phyloP scores from a whole-genome alignment of 2,329 filamentous ascomycete species.

The Diaporthe aspalathi region DNA sequence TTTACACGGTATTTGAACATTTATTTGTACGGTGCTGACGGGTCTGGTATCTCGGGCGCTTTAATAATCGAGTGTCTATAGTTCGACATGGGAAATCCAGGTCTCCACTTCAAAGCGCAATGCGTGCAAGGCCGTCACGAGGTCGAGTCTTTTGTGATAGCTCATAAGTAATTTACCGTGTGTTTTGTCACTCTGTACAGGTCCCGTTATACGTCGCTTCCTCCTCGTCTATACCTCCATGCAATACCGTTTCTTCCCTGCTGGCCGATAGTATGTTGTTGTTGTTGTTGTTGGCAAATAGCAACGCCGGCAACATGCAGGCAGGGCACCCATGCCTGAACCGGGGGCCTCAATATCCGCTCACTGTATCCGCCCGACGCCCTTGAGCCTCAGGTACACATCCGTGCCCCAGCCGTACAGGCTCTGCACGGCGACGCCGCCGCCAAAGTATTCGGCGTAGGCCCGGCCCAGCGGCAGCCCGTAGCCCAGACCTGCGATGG shows the following conservation, averaged over 20 bases:
- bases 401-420: conserved; percentile 91
- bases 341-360: neutral
- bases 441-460: conserved; percentile 98
- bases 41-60: conserved; percentile 19
- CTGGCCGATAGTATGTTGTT: neutral
- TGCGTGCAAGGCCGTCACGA: conserved; percentile 19
- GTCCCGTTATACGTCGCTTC: neutral
- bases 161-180: conserved; percentile 31
- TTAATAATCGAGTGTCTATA: conserved; percentile 31
- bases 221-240: neutral
- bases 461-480: conserved; percentile 90
- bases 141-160: neutral
- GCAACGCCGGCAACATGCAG: neutral
- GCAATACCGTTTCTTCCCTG: neutral
- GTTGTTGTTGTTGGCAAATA: too few species aligned
- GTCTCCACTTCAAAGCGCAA: neutral
- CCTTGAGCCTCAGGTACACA: conserved; percentile 74
- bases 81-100: conserved; percentile 11
- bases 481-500: conserved; percentile 93
- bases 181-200: neutral
- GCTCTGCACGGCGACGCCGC: conserved; percentile 94
- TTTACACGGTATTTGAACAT: conserved; percentile 28
- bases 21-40: conserved; percentile 18
- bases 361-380: conserved; percentile 66
- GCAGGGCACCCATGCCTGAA: too few species aligned